Evolutionary conservation across 805 yeast genomes (phyloP).

Genomic region (Lipomyces anomalus): DNA sequence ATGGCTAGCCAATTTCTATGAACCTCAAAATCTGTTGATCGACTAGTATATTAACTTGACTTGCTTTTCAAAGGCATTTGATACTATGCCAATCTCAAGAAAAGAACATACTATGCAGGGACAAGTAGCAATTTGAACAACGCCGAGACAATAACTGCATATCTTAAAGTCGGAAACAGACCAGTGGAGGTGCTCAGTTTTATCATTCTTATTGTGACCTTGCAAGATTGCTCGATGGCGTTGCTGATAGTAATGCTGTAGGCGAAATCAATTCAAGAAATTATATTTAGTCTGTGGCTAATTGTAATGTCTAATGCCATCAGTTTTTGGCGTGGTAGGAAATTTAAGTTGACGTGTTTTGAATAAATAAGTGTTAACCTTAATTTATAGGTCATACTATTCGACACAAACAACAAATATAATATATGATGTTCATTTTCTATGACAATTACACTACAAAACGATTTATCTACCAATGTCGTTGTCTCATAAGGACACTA

Average conservation of each 20-base stretch:
- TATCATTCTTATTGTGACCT: no score
- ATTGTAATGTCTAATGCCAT: neutral
- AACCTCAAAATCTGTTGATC: constrained; percentile 92
- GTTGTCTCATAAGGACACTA: neutral
- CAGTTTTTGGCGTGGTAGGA: no score
- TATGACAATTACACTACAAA: neutral
- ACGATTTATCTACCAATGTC: no score
- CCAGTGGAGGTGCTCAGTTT: no score
- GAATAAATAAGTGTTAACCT: no score
- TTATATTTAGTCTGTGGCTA: neutral
- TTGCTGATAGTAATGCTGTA: no score
- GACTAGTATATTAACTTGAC: constrained; percentile 6
- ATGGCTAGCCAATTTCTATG: constrained; percentile 97
- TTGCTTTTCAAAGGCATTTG: neutral
- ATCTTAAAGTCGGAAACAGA: constrained; percentile 48
- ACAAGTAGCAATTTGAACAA: constrained; percentile 56
- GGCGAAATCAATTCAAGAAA: no score
- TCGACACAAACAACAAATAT: no score
- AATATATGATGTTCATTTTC: no score
- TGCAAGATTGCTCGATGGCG: no score
- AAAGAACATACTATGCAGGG: constrained; percentile 58
- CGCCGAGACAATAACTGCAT: constrained; percentile 60
- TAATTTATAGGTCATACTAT: no score
- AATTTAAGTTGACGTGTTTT: no score
- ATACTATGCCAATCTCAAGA: neutral